These are phyloP conservation scores for Venturia effusa DNA, from an alignment of 2,329 filamentous ascomycete species.

Conservation along the genomic window DNA sequence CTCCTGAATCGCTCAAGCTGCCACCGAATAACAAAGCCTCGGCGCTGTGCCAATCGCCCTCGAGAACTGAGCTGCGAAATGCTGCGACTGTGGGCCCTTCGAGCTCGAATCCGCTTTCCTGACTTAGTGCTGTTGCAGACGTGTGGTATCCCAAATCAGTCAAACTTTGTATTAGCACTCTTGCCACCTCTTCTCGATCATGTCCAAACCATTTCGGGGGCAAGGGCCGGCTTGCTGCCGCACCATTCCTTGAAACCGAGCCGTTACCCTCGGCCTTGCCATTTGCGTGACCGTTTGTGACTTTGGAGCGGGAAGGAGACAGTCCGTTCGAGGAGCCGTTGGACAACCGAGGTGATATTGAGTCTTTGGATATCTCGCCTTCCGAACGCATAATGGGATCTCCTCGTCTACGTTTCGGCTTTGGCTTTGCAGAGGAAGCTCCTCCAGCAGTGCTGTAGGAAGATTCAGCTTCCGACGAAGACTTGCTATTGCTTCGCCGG, in stretches of 20 bases:
- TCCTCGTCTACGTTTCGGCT: slow-evolving; percentile 32
- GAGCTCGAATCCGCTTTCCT: slow-evolving; percentile 77
- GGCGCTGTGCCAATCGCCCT: slow-evolving; percentile 75
- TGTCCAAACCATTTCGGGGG: slow-evolving; percentile 46
- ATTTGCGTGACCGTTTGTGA: slow-evolving; percentile 31
- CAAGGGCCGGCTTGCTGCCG: not conserved
- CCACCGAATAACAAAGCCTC: slow-evolving; percentile 63
- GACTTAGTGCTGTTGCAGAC: slow-evolving; percentile 63
- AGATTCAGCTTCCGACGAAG: slow-evolving; percentile 6
- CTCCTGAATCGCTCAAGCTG: slow-evolving; percentile 32
- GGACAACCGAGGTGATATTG: slow-evolving; percentile 25
- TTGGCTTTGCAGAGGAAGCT: slow-evolving; percentile 17
- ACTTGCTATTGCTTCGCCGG: slow-evolving; percentile 16
- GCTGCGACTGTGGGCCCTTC: slow-evolving; percentile 79
- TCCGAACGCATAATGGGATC: slow-evolving; percentile 33
- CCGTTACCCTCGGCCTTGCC: slow-evolving; percentile 31
- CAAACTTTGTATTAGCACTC: slow-evolving; percentile 84
- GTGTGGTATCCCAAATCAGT: slow-evolving; percentile 76
- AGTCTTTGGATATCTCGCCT: slow-evolving; percentile 29
- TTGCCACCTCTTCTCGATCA: slow-evolving; percentile 82
- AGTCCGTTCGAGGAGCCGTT: slow-evolving; percentile 29
- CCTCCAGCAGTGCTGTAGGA: not conserved
- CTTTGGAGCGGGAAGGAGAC: slow-evolving; percentile 23
- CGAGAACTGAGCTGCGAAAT: slow-evolving; percentile 69
- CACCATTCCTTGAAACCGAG: slow-evolving; percentile 14